Percentiles rank a stretch among this genome's conserved stretches.
phyloP scores from a whole-genome alignment of 2,329 filamentous ascomycete genomes.

The Epicoccum nigrum region DNA sequence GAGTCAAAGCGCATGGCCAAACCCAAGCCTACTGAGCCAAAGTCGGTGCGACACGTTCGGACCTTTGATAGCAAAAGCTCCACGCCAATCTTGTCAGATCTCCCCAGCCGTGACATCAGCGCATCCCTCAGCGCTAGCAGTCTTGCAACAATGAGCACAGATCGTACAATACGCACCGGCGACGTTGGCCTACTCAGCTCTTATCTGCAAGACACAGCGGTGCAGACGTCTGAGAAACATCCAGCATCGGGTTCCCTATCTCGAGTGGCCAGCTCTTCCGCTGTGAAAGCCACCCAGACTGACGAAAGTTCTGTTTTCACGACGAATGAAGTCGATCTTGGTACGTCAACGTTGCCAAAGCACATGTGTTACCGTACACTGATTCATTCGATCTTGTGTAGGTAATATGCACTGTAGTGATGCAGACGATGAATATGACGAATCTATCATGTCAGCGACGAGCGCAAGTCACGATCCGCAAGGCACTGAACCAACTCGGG shows the following conservation, averaged over 20 bases:
- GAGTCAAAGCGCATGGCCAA: background rate
- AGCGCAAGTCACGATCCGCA: background rate
- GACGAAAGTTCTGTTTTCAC: slow-evolving; percentile 10
- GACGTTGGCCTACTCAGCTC: background rate
- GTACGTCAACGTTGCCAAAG: background rate
- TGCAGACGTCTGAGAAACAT: background rate
- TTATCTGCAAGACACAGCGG: background rate
- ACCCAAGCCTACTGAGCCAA: background rate
- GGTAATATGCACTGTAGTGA: slow-evolving; percentile 1
- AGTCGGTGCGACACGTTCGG: slow-evolving; percentile 25
- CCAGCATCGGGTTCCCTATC: background rate
- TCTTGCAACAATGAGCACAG: background rate
- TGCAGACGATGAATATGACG: slow-evolving; percentile 4
- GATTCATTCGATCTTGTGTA: slow-evolving; percentile 19
- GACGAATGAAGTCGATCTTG: background rate
- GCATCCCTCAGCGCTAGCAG: background rate
- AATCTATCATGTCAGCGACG: background rate
- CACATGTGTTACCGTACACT: background rate
- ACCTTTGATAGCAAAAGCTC: slow-evolving; percentile 28
- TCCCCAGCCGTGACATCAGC: background rate
- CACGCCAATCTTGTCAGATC: slow-evolving; percentile 23
- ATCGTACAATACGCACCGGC: background rate
- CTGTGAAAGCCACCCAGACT: slow-evolving; percentile 19
- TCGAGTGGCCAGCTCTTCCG: slow-evolving; percentile 24
- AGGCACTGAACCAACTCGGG: slow-evolving; percentile 8